These are phyloP conservation scores for Ascochyta clinopodiicola DNA, from an alignment of 2,329 filamentous ascomycete genomes.

Conservation along the genomic window DNA sequence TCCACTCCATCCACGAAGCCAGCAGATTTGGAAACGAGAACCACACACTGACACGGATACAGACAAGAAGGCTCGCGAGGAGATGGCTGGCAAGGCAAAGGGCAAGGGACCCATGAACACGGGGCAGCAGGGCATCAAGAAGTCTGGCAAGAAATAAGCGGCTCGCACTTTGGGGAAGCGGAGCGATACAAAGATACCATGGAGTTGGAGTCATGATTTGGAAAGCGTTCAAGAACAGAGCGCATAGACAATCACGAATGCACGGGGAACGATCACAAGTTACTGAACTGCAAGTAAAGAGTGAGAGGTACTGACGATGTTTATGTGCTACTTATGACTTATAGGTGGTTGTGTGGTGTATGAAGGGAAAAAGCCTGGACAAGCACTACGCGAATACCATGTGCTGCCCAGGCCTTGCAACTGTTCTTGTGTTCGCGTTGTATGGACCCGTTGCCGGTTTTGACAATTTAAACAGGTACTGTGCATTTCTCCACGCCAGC, in stretches of 20 bases:
- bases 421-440: neutral
- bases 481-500: slow-evolving; percentile 61
- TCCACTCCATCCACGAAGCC: too few species aligned
- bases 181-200: slow-evolving; percentile 32
- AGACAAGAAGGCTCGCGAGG: slow-evolving; percentile 67
- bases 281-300: neutral
- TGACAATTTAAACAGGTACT: slow-evolving; percentile 37
- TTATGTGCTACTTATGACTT: neutral
- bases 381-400: neutral
- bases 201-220: slow-evolving; percentile 30
- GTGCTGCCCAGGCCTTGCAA: slow-evolving; percentile 6
- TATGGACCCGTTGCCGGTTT: neutral
- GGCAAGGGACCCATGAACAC: slow-evolving; percentile 89
- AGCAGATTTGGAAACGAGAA: too few species aligned
- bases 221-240: slow-evolving; percentile 25
- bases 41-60: slow-evolving; percentile 8
- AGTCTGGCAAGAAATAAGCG: slow-evolving; percentile 88
- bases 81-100: slow-evolving; percentile 78
- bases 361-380: neutral
- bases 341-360: neutral
- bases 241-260: slow-evolving; percentile 26
- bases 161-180: neutral
- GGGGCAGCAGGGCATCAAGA: slow-evolving; percentile 91
- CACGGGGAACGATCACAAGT: slow-evolving; percentile 19
- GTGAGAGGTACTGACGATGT: neutral